Base-by-base conservation (phyloP, 73 alveolate genomes). In the Durusdinium trenchii region DNA sequence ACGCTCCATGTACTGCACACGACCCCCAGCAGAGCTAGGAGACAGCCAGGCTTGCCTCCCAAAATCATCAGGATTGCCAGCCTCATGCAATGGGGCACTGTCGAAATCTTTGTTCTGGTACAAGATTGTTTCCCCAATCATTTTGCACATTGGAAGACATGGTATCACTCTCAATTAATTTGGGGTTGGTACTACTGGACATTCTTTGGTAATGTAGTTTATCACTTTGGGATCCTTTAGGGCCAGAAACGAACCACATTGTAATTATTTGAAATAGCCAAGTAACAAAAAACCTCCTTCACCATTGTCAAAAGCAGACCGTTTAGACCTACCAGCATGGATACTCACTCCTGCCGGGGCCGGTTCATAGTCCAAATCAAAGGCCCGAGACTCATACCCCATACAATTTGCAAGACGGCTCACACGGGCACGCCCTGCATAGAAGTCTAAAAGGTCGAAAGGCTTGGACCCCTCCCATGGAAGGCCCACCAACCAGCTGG, bases 241-340 rank as follows among this genome's bases (percentile, higher is more conserved):
- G 30, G 7, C 3, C 69, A 12, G 32, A 57, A 57, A 16, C 23
- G 23, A 57, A 57, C 12, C 69, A 57, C 12, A 57, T 16, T 23
- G 69, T 57, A 16, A 12, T 57, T 16, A 23, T 57, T 57, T 57
- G 12, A 23, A 76, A 38, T 20, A 18, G 69, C 69, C 23, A 46
- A 46, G 89, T 43, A 43, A 6, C 89, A 78, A 26, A 18, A 78
- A 78, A 0, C 89, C 89, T 0, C 64, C 89, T 43, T 78, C 89
- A 20, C 89, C 89, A 78, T 78, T 78, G 47, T 78, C 89, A 78
- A 78, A 78, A 1, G 89, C 89, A 9, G 89, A 78, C 45, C 89
- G n/a, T 26, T 28, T 78, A 18, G 64, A 10, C 46, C 89, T 12
- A 16, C 89, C 89, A 16, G 89, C 12, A 45, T 78, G 89, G 89